These are phyloP conservation scores for Trifolium subterraneum DNA, from an alignment of 306 rosid species.

Conservation along the genomic window DNA sequence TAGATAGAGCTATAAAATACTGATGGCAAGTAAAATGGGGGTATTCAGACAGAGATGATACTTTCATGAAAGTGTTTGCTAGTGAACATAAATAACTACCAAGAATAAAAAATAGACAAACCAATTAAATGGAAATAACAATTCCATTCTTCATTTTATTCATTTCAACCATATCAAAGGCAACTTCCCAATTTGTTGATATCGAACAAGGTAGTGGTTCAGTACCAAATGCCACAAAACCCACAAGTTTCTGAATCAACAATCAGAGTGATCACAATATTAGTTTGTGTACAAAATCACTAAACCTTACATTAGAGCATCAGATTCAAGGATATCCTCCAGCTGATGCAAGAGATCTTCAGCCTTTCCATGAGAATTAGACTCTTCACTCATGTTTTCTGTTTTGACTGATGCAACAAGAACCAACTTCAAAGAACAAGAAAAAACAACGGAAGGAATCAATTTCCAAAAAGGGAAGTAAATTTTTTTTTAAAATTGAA, in stretches of 20 bases:
- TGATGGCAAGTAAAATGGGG: too few species aligned
- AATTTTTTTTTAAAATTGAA: too few species aligned
- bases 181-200: not conserved
- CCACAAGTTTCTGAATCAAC: conserved; percentile 10
- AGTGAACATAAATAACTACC: not conserved
- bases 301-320: conserved; percentile 70
- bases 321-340: conserved; percentile 70
- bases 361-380: conserved; percentile 39
- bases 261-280: conserved; percentile 13
- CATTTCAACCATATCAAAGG: conserved; percentile 2
- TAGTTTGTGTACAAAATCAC: not conserved
- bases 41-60: not conserved
- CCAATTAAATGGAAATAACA: conserved; percentile 18
- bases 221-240: conserved; percentile 23
- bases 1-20: not conserved
- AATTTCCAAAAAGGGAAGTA: not conserved
- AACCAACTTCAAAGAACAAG: conserved; percentile 7
- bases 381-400: conserved; percentile 47
- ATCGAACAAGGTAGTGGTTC: not conserved
- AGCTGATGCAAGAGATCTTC: conserved; percentile 61
- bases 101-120: conserved; percentile 5
- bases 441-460: not conserved
- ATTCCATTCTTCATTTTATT: not conserved
- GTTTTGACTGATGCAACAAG: conserved; percentile 13
- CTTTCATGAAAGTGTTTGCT: conserved; percentile 1